Percentiles rank a stretch among this genome's conserved stretches.
phyloP scores from a whole-genome alignment of 2,329 filamentous ascomycete genomes.

The Colletotrichum sp. region DNA sequence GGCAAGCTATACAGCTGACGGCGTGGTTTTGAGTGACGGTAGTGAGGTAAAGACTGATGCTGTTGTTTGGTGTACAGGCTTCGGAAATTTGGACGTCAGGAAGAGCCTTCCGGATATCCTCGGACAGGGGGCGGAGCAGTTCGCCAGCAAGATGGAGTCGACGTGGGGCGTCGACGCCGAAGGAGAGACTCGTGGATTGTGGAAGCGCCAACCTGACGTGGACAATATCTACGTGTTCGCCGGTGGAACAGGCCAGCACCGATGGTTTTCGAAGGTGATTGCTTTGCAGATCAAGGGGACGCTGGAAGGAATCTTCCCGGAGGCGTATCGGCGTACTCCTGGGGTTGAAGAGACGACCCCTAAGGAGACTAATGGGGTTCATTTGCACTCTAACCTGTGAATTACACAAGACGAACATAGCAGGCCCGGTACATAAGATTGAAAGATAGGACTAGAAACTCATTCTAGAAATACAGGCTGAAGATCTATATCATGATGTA shows the following conservation, averaged over 20 bases:
- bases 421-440: background rate
- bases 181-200: slow-evolving; percentile 45
- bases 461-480: background rate
- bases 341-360: background rate
- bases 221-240: slow-evolving; percentile 41
- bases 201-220: slow-evolving; percentile 36
- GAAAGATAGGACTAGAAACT: background rate
- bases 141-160: slow-evolving; percentile 37
- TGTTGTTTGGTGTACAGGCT: slow-evolving; percentile 42
- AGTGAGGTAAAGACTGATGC: slow-evolving; percentile 34
- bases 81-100: slow-evolving; percentile 33
- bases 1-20: slow-evolving; percentile 29
- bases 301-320: slow-evolving; percentile 36
- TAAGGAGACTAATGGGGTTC: background rate
- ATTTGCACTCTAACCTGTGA: background rate
- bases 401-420: background rate
- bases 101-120: slow-evolving; percentile 31
- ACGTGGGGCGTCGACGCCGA: slow-evolving; percentile 47
- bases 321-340: slow-evolving; percentile 2
- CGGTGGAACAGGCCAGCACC: slow-evolving; percentile 35
- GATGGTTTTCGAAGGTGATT: slow-evolving; percentile 35
- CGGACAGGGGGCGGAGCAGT: slow-evolving; percentile 27
- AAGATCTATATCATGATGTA: background rate
- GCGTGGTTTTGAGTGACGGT: slow-evolving; percentile 34
- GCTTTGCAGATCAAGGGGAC: slow-evolving; percentile 40